Evolutionary conservation across 257 asterid species (phyloP), one percentile per base, ranked within the genome.

Genomic region (Solanum infundibuliforme): DNA sequence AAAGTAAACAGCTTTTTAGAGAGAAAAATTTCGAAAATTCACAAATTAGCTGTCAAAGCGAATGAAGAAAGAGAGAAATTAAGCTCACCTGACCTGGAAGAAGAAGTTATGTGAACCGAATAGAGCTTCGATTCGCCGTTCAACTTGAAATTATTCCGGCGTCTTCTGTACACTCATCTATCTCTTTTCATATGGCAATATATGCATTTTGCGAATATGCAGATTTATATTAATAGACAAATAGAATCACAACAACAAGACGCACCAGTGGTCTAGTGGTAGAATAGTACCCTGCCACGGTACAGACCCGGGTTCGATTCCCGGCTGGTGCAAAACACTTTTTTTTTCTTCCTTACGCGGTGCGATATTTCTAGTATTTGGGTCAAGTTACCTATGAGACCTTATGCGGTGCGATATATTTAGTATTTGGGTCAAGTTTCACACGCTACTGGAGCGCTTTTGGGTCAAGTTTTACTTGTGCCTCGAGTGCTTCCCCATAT

Each of bases 201-300:
- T 2, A 12, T 35, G 25, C 6, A 69, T 6, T 31, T 71, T 16
- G 41, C 9, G 41, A 31, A 16, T 21, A 31, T 31, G 6, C 27
- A 23, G 3, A 60, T 23, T 21, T 8, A 0, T 55, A 0, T 55
- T 8, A 2, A 4, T 60, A 8, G 1, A 3, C 1, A 60, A 52
- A 14, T 5, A 23, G 8, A 4, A 41, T 41, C 4, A 41, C 48
- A 32, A 32, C 34, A 32, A 32, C 34, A 32, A 32, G 34, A n/a
- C 0, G 98, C 98, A 94, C 95, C 93, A 95, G 96, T 94, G 98
- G 98, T 94, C 98, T 93, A 93, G 95, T 95, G 98, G 98, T 94
- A 94, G 98, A 93, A 93, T 94, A 95, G 94, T 94, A 93, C 95
- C 93, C 97, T 94, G 95, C 96, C 97, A 95, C 94, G 94, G 94